phyloP scores from a whole-genome alignment of 1,284 basidiomycete species.

The Kwoniella shivajii region DNA sequence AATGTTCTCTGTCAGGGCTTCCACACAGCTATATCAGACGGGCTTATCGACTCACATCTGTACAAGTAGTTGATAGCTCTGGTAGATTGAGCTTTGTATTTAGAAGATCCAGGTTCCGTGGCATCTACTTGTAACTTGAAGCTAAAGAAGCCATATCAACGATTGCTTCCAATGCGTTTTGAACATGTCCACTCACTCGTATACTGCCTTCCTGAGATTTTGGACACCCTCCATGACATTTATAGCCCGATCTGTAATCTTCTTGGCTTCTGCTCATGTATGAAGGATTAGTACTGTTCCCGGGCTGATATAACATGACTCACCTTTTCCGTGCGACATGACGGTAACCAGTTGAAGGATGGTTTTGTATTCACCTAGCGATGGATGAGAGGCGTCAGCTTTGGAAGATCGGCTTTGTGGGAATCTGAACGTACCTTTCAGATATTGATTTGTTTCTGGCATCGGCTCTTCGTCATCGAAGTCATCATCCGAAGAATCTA shows the following conservation, averaged over 20 bases:
- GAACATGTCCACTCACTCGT: conserved; percentile 68
- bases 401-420: neutral
- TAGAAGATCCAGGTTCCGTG: conserved; percentile 72
- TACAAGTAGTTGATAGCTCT: conserved; percentile 84
- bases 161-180: neutral
- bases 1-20: neutral
- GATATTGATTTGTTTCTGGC: conserved; percentile 80
- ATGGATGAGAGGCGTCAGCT: conserved; percentile 14
- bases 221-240: conserved; percentile 90
- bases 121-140: conserved; percentile 90
- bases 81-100: conserved; percentile 71
- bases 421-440: conserved; percentile 64
- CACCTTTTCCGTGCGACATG: conserved; percentile 48
- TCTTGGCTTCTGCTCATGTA: conserved; percentile 80
- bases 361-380: conserved; percentile 88
- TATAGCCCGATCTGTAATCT: conserved; percentile 81
- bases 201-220: conserved; percentile 87
- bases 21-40: neutral
- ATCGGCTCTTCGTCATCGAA: conserved; percentile 64
- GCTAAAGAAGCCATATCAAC: conserved; percentile 55
- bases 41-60: conserved; percentile 32
- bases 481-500: conserved; percentile 40
- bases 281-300: neutral
- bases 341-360: conserved; percentile 76
- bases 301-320: neutral